Base-by-base conservation (phyloP, 164 flowering plant genomes). In the Liriodendron chinense region DNA sequence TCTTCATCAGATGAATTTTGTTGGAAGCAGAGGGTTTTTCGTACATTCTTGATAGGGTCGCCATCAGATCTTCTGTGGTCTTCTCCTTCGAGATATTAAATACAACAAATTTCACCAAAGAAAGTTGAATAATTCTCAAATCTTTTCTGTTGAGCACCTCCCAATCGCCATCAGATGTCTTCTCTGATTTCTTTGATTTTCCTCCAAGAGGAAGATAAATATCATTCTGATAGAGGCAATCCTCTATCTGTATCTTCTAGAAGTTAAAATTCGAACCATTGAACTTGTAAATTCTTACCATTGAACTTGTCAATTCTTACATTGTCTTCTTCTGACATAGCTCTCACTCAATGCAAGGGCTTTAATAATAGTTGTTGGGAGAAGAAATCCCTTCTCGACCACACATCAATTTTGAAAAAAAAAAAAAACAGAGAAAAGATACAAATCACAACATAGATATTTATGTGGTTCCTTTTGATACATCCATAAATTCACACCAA, bases 21-120 rank as follows among this genome's bases (percentile, higher is more conserved):
- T 69, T 69, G 2, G 26, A 69, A 16, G 72, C 72, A 20, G 56
- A 69, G 2, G 26, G 24, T 47, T 69, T 69, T 21, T 69, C 56
- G 7, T 69, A 69, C 56, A 69, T 69, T 7, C 34, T n/a, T 21
- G 49, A 69, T 16, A 16, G 57, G 9, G 72, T 21, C 10, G 0
- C 49, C 21, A 68, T 68, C 47, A 68, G 4, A n/a, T 25, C 48
- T 28, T 18, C 1, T 9, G 16, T 69, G 57, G 72, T 20, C 1
- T 69, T 47, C 57, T 34, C 43, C 7, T 47, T 47, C 3, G 23
- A 21, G 25, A 69, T 47, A 22, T 69, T 69, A 13, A 69, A 47
- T 21, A 23, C 24, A 21, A 69, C 21, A 18, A 16, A 28, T 18
- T 25, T 34, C 2, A 28, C 3, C 2, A 47, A 28, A 7, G 28